phyloP scores from a whole-genome alignment of 768 basidiomycete species.

The Cystofilobasidium capitatum region DNA sequence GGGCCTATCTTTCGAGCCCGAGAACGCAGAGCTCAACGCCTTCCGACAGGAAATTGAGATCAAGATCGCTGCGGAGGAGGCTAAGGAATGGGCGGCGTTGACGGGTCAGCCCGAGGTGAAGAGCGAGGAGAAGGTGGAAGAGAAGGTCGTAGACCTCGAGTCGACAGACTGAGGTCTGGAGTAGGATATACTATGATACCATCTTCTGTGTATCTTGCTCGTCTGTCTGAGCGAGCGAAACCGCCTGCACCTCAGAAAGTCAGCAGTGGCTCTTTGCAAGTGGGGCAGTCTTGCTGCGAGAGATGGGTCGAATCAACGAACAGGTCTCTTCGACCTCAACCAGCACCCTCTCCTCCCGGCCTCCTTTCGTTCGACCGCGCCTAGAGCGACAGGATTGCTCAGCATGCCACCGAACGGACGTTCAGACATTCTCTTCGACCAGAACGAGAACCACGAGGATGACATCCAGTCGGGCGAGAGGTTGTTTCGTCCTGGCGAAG shows the following conservation, averaged over 20 bases:
- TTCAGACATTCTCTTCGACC: constrained; percentile 11
- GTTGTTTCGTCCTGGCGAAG: background rate
- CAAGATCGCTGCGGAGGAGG: background rate
- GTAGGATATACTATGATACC: no score
- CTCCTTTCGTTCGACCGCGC: background rate
- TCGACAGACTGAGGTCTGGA: no score
- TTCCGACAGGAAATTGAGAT: constrained; percentile 14
- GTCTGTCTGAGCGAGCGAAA: no score
- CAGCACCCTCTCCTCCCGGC: background rate
- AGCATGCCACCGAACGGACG: background rate
- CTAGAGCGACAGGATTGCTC: background rate
- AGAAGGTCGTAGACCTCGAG: no score
- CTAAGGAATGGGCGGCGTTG: background rate
- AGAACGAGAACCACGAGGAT: constrained; percentile 7
- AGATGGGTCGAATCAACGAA: no score
- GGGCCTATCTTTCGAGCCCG: constrained; percentile 74
- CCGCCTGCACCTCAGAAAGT: no score
- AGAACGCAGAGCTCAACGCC: constrained; percentile 9
- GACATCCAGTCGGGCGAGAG: background rate
- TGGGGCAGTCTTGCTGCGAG: no score
- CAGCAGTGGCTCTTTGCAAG: no score
- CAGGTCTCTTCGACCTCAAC: no score
- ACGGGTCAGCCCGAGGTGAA: no score
- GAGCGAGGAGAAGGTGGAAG: no score
- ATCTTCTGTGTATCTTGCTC: no score